A percentile compares a stretch with the other conserved stretches of the same genome.
Conservation (phyloP, 2,329 filamentous ascomycete genomes). For the Fusarium anguioides region DNA sequence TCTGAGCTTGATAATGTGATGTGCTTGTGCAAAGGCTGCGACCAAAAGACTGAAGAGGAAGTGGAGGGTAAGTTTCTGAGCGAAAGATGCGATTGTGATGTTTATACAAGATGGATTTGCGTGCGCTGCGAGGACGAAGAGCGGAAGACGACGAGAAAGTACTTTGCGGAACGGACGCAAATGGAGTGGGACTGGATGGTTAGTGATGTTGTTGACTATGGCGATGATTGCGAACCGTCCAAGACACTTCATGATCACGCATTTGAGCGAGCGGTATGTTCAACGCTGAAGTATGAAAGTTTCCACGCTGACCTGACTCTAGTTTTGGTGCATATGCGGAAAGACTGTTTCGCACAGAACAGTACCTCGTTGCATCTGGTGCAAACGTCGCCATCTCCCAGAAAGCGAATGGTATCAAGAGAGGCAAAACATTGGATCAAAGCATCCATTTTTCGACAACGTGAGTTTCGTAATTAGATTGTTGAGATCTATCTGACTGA, state of each 20-base stretch:
- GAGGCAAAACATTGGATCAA: not conserved
- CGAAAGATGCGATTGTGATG: slow-evolving; percentile 29
- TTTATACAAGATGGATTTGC: slow-evolving; percentile 28
- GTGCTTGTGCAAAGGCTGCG: slow-evolving; percentile 26
- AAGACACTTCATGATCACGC: slow-evolving; percentile 11
- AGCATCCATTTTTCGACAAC: slow-evolving; percentile 30
- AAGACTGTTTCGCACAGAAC: not conserved
- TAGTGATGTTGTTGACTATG: not conserved
- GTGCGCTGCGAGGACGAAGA: not conserved
- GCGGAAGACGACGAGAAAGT: not conserved
- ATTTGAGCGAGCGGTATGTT: not conserved
- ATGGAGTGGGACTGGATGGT: slow-evolving; percentile 5
- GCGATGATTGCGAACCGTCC: slow-evolving; percentile 12
- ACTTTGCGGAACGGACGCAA: not conserved
- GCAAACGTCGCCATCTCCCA: slow-evolving; percentile 23
- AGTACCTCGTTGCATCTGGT: slow-evolving; percentile 23
- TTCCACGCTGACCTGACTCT: rapidly evolving
- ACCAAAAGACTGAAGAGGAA: slow-evolving; percentile 1
- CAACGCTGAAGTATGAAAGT: rapidly evolving
- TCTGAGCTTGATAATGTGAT: slow-evolving; percentile 6
- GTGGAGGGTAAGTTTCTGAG: not conserved
- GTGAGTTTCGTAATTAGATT: not conserved
- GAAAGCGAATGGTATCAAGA: slow-evolving; percentile 20
- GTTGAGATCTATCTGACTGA: not conserved
- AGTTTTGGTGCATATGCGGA: slow-evolving; percentile 35